Evolutionary conservation across 164 flowering plant species (phyloP).

Genomic region (Stephania japonica): DNA sequence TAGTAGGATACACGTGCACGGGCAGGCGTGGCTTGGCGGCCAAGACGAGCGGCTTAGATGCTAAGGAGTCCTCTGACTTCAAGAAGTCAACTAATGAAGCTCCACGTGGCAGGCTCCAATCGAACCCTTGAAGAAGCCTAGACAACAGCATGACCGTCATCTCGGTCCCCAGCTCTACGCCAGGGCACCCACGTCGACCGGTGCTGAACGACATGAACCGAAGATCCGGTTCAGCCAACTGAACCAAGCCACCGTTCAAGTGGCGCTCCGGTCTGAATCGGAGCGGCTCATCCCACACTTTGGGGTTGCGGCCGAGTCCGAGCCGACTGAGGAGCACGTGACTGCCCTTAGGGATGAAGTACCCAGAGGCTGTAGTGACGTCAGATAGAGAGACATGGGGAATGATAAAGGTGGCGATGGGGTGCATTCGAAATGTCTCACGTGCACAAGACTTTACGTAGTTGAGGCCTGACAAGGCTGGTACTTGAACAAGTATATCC

Average conservation of each 20-base stretch:
- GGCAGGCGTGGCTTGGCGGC: no score
- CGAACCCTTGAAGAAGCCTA: no score
- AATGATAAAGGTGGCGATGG: neutral
- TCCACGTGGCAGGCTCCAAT: no score
- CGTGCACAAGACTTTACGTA: constrained; percentile 1
- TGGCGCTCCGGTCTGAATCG: constrained; percentile 45
- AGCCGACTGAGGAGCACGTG: constrained; percentile 21
- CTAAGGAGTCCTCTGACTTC: no score
- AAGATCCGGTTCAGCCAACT: constrained; percentile 22
- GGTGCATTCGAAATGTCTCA: neutral
- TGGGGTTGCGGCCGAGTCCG: constrained; percentile 25
- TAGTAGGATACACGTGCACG: no score
- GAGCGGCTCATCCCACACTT: constrained; percentile 29
- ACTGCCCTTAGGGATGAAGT: constrained; percentile 29
- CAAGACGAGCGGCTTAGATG: no score
- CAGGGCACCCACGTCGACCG: constrained; percentile 40
- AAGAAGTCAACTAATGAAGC: no score
- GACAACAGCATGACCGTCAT: no score
- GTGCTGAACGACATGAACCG: constrained; percentile 34
- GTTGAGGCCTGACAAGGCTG: neutral
- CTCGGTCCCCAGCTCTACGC: constrained; percentile 20
- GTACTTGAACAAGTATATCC: neutral
- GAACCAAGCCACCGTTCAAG: constrained; percentile 12
- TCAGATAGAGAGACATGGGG: constrained; percentile 23
- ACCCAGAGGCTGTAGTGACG: constrained; percentile 22